These are phyloP conservation scores for Dendrocalamus sinicus DNA, from an alignment of 176 grass and related monocot genomes.

Conservation along the genomic window DNA sequence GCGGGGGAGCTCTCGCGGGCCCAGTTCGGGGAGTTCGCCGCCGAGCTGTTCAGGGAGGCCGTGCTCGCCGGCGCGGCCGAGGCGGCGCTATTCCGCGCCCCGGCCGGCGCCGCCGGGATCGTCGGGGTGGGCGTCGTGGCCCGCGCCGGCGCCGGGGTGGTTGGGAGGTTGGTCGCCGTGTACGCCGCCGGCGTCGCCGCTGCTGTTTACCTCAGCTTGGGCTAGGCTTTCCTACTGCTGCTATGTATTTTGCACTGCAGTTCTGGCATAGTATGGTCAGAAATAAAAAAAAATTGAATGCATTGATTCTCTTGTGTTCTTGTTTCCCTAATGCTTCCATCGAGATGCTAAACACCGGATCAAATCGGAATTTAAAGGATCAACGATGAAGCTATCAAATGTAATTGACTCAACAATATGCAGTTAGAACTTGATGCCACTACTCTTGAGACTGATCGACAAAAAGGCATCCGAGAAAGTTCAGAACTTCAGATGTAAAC, in stretches of 20 bases:
- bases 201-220: constrained; percentile 73
- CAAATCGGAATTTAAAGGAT: background rate
- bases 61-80: constrained; percentile 53
- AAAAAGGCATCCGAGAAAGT: background rate
- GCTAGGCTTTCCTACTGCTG: constrained; percentile 32
- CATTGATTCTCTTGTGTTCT: background rate
- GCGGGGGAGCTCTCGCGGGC: constrained; percentile 13
- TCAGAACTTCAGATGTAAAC: background rate
- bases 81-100: constrained; percentile 49
- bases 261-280: background rate
- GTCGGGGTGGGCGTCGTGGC: constrained; percentile 52
- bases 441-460: background rate
- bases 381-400: background rate
- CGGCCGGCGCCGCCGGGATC: constrained; percentile 59
- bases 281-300: too few species aligned
- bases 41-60: constrained; percentile 65
- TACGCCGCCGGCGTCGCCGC: constrained; percentile 66
- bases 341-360: background rate
- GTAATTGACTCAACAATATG: background rate
- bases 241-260: background rate
- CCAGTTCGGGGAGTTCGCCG: constrained; percentile 56
- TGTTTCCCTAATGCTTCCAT: background rate
- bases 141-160: constrained; percentile 37
- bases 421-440: background rate
- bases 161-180: constrained; percentile 57